Conservation (phyloP, 1,284 basidiomycete genomes). For the Coniophora puteana region DNA sequence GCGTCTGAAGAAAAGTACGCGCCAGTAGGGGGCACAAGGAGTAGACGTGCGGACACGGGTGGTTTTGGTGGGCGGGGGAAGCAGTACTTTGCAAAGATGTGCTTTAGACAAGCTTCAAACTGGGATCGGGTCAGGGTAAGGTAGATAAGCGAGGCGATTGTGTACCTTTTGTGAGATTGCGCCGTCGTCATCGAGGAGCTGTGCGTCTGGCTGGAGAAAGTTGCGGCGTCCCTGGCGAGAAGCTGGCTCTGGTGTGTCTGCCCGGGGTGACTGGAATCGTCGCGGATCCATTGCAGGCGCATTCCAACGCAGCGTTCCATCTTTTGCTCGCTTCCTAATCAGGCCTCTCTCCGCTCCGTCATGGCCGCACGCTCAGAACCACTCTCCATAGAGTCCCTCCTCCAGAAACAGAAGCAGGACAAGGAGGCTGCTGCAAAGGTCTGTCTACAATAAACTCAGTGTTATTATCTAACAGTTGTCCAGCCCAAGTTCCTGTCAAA, state of each 20-base stretch:
- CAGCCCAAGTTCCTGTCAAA: slow-evolving; percentile 89
- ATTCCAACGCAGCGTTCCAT: slow-evolving; percentile 1
- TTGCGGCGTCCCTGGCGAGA: slow-evolving; percentile 58
- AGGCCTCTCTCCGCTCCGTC: background rate
- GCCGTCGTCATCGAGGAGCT: slow-evolving; percentile 63
- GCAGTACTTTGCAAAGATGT: slow-evolving; percentile 75
- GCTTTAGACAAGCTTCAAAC: slow-evolving; percentile 61
- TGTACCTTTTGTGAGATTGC: slow-evolving; percentile 59
- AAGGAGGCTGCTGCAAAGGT: slow-evolving; percentile 86
- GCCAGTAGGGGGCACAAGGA: slow-evolving; percentile 49
- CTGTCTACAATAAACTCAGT: background rate
- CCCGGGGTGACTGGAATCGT: slow-evolving; percentile 42
- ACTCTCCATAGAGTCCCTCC: slow-evolving; percentile 79
- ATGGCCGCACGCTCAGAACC: slow-evolving; percentile 52
- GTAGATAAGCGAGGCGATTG: slow-evolving; percentile 1
- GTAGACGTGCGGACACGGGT: slow-evolving; percentile 12
- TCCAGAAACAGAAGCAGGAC: slow-evolving; percentile 84
- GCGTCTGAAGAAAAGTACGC: slow-evolving; percentile 56
- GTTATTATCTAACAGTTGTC: slow-evolving; percentile 8
- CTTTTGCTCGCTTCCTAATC: too few species aligned
- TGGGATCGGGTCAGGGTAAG: slow-evolving; percentile 20
- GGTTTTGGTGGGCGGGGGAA: slow-evolving; percentile 36
- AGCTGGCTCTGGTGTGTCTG: slow-evolving; percentile 59
- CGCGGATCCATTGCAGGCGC: slow-evolving; percentile 4
- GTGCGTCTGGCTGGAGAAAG: slow-evolving; percentile 25